These are phyloP conservation scores for Prunus padus DNA, from an alignment of 306 rosid genomes.

Conservation along the genomic window DNA sequence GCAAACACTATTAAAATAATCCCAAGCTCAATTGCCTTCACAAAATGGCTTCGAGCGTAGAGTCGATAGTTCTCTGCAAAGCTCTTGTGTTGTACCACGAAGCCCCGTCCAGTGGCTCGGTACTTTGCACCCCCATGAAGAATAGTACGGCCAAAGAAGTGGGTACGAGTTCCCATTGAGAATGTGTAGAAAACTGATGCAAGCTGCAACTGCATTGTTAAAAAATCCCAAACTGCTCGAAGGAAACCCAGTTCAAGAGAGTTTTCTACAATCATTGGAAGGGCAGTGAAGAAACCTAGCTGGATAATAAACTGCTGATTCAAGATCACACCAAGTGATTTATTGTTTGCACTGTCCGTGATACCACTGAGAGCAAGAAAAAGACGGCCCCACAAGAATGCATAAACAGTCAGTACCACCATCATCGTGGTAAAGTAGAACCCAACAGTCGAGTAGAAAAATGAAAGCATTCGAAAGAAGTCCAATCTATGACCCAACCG, in stretches of 20 bases:
- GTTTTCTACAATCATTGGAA: constrained; percentile 92
- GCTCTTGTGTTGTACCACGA: constrained; percentile 87
- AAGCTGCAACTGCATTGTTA: constrained; percentile 89
- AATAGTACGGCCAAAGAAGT: constrained; percentile 85
- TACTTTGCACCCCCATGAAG: constrained; percentile 98
- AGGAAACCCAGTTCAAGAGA: constrained; percentile 91
- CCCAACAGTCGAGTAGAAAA: constrained; percentile 83
- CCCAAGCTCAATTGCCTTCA: constrained; percentile 88
- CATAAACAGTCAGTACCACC: constrained; percentile 63
- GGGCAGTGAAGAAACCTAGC: constrained; percentile 85
- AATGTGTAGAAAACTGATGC: constrained; percentile 81
- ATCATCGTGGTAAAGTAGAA: constrained; percentile 78
- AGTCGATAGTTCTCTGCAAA: constrained; percentile 90
- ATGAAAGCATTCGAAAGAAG: constrained; percentile 94
- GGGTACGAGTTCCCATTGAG: constrained; percentile 81
- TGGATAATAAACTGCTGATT: constrained; percentile 92
- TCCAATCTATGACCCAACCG: constrained; percentile 95
- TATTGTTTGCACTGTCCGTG: constrained; percentile 46
- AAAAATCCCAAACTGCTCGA: constrained; percentile 77
- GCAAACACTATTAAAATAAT: constrained; percentile 79
- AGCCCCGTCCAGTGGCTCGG: constrained; percentile 97
- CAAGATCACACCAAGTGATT: constrained; percentile 75
- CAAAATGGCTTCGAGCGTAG: constrained; percentile 90
- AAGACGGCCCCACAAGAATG: constrained; percentile 94
- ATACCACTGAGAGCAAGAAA: constrained; percentile 93